phyloP scores from a whole-genome alignment of 805 yeast genomes.

The Jamesozyma gamospora region DNA sequence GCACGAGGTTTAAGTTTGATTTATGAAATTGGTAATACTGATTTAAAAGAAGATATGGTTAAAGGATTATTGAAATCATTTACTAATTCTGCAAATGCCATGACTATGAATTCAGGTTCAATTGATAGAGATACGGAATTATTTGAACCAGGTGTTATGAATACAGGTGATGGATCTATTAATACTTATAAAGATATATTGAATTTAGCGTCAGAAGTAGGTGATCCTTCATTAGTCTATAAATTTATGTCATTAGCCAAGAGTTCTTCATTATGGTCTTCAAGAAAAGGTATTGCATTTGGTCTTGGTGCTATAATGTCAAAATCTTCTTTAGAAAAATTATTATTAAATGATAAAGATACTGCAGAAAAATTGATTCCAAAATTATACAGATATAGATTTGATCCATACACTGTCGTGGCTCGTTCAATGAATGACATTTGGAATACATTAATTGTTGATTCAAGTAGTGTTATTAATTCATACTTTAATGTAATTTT shows the following conservation, averaged over 20 bases:
- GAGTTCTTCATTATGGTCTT: constrained; percentile 81
- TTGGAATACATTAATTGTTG: constrained; percentile 63
- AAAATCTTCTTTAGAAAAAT: constrained; percentile 58
- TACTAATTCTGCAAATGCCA: constrained; percentile 50
- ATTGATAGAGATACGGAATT: constrained; percentile 72
- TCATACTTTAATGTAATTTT: constrained; percentile 50
- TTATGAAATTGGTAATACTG: constrained; percentile 64
- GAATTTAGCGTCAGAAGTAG: constrained; percentile 84
- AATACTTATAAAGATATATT: constrained; percentile 87
- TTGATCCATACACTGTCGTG: constrained; percentile 73
- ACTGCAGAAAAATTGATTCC: constrained; percentile 62
- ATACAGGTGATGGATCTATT: constrained; percentile 75
- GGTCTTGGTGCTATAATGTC: constrained; percentile 82
- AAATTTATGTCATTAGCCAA: constrained; percentile 89
- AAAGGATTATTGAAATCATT: constrained; percentile 66
- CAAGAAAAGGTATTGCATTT: constrained; percentile 88
- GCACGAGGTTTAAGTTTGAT: constrained; percentile 77
- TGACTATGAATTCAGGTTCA: constrained; percentile 47
- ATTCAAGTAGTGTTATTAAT: constrained; percentile 43
- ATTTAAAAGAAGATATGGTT: constrained; percentile 61
- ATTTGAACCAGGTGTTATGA: constrained; percentile 73
- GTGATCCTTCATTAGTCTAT: constrained; percentile 89
- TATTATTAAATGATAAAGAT: constrained; percentile 43
- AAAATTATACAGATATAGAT: constrained; percentile 70
- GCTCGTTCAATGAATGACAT: constrained; percentile 78